phyloP scores from a whole-genome alignment of 306 rosid genomes.

The Malus orientalis region DNA sequence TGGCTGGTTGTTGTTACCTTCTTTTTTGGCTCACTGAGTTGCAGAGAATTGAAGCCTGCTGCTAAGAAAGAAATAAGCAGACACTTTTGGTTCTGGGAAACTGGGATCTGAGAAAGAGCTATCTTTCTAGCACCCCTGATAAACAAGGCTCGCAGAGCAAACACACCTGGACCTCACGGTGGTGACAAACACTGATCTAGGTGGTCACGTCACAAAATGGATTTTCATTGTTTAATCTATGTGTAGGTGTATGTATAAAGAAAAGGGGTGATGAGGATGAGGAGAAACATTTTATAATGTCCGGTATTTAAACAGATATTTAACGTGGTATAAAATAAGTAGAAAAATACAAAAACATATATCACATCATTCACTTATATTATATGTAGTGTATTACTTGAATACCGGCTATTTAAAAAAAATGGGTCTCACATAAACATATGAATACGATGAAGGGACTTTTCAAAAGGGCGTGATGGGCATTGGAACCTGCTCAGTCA shows the following conservation, averaged over 20 bases:
- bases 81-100: background rate
- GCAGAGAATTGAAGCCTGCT: conserved; percentile 38
- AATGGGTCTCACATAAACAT: background rate
- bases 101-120: background rate
- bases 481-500: background rate
- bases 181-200: background rate
- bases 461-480: conserved; percentile 7
- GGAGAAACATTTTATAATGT: no score
- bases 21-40: background rate
- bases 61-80: background rate
- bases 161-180: background rate
- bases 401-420: no score
- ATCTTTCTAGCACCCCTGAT: conserved; percentile 20
- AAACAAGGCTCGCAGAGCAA: conserved; percentile 32
- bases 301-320: no score
- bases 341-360: no score
- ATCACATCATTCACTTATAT: no score
- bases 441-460: conserved; percentile 7
- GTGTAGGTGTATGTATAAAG: background rate
- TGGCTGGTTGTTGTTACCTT: background rate
- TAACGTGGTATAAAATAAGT: no score
- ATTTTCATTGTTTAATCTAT: background rate
- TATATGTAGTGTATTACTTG: no score
- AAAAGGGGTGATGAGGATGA: no score
- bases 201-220: conserved; percentile 27